Base-by-base conservation (phyloP, 176 grass and related monocot species). In the Carex scoparia region DNA sequence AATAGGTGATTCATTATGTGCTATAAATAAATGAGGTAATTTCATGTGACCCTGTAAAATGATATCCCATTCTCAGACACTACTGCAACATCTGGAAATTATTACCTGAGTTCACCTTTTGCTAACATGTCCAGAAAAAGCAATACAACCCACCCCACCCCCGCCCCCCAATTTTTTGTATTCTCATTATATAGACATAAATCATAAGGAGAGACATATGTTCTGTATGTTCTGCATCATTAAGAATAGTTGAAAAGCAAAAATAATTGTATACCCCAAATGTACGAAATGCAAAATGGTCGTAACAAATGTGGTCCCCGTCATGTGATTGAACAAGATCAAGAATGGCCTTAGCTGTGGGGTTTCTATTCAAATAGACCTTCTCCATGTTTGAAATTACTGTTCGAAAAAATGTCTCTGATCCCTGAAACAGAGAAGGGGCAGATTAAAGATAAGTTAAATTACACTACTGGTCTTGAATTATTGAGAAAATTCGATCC, bases 241-340 rank as follows among this genome's bases (percentile, higher is more conserved):
- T 55, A 57, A 48, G 32, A 57, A 89, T 14, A 58, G 42, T 42
- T 65, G 38, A 66, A 66, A 78, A 53, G 58, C n/a, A 76, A 61
- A 10, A 64, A 66, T 49, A 37, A 86, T 18, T 44, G 55, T 71
- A 87, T 68, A 95, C 95, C 81, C 93, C 95, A 92, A 95, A 98
- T 85, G 95, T 95, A 57, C 93, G 84, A 89, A 98, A 98, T 77
- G 95, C 93, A 85, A 98, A 90, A 73, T 98, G 95, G 86, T 98
- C 93, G 67, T 95, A 98, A 71, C 85, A 98, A 85, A 98, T 86
- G 61, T 93, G 77, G 66, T 91, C 84, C 30, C 91, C 93, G 68
- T 95, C 96, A 37, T 87, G 86, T 61, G 93, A 95, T 71, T 54
- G 81, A 65, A 95, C 93, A 88, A 95, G 90, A 0, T 95, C 93